These are phyloP conservation scores for Globisporangium barbulae DNA, from an alignment of 352 stramenopile genomes.

Conservation along the genomic window DNA sequence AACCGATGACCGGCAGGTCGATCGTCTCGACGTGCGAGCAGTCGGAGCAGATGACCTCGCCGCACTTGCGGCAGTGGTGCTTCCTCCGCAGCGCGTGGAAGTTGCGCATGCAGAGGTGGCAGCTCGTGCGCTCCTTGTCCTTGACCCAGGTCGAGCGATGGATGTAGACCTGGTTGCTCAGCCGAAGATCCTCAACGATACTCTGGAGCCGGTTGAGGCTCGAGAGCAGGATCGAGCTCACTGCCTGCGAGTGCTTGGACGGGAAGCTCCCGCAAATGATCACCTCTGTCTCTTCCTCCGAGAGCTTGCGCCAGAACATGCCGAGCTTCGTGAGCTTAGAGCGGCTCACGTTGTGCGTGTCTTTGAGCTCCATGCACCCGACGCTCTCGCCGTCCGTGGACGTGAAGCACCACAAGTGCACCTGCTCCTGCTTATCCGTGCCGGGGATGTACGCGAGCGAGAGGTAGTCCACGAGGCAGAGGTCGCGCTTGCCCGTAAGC, in stretches of 20 bases:
- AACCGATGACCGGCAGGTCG: slow-evolving; percentile 69
- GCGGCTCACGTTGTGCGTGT: slow-evolving; percentile 59
- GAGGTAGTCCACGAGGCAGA: slow-evolving; percentile 75
- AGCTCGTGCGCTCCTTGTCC: slow-evolving; percentile 64
- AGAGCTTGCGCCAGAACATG: slow-evolving; percentile 69
- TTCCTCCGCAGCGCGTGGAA: slow-evolving; percentile 74
- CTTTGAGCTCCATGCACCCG: slow-evolving; percentile 73
- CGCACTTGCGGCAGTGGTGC: slow-evolving; percentile 81
- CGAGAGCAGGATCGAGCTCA: slow-evolving; percentile 47
- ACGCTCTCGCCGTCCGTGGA: slow-evolving; percentile 68
- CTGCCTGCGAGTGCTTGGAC: slow-evolving; percentile 59
- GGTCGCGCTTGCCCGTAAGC: slow-evolving; percentile 49
- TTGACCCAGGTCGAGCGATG: slow-evolving; percentile 76
- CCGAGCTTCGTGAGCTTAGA: slow-evolving; percentile 61
- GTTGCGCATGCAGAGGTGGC: slow-evolving; percentile 75
- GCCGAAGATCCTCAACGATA: slow-evolving; percentile 69
- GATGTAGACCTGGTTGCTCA: slow-evolving; percentile 74
- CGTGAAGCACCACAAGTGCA: slow-evolving; percentile 78
- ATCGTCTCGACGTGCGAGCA: slow-evolving; percentile 71
- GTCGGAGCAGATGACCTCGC: slow-evolving; percentile 78
- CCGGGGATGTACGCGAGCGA: slow-evolving; percentile 62
- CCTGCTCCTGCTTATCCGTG: slow-evolving; percentile 45
- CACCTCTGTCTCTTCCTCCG: slow-evolving; percentile 71
- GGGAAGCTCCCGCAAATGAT: slow-evolving; percentile 78
- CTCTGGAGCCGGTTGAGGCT: slow-evolving; percentile 52